Evolutionary conservation across 208 protist species (phyloP).

Genomic region (Crithidia expoeki): DNA sequence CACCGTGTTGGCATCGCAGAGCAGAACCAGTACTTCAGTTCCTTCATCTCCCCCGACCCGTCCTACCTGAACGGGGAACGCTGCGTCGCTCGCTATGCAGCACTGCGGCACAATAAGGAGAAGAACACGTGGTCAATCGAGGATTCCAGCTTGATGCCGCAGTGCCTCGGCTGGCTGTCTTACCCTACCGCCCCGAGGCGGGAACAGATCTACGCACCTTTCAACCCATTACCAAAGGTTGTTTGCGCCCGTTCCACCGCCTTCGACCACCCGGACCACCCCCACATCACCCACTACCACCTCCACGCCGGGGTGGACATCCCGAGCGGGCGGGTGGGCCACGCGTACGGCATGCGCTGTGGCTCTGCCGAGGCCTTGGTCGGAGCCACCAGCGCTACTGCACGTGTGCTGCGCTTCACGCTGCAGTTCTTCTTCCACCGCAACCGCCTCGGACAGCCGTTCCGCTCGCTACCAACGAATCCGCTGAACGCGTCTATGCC

Average conservation of each 20-base stretch:
- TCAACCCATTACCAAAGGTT: conserved; percentile 47
- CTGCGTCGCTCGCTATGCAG: conserved; percentile 62
- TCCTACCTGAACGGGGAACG: conserved; percentile 65
- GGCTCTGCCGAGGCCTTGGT: conserved; percentile 50
- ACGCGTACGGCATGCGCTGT: conserved; percentile 40
- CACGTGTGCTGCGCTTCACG: conserved; percentile 64
- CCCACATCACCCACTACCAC: conserved; percentile 42
- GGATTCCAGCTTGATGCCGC: conserved; percentile 36
- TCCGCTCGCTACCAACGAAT: conserved; percentile 57
- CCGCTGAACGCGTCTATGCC: conserved; percentile 48
- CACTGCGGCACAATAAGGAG: conserved; percentile 37
- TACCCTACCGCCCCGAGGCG: conserved; percentile 53
- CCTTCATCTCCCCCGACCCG: conserved; percentile 50
- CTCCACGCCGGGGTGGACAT: conserved; percentile 39
- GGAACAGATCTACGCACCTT: conserved; percentile 43
- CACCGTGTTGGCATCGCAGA: conserved; percentile 67
- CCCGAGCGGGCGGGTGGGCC: conserved; percentile 24
- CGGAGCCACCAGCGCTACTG: conserved; percentile 47
- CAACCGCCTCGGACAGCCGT: conserved; percentile 38
- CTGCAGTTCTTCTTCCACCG: conserved; percentile 61
- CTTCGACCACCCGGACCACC: conserved; percentile 50
- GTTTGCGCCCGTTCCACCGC: conserved; percentile 43
- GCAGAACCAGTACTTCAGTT: conserved; percentile 73
- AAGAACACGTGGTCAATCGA: conserved; percentile 47
- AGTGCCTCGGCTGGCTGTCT: conserved; percentile 61